phyloP scores from a whole-genome alignment of 352 stramenopile species.

The Phytopythium ostracodes region DNA sequence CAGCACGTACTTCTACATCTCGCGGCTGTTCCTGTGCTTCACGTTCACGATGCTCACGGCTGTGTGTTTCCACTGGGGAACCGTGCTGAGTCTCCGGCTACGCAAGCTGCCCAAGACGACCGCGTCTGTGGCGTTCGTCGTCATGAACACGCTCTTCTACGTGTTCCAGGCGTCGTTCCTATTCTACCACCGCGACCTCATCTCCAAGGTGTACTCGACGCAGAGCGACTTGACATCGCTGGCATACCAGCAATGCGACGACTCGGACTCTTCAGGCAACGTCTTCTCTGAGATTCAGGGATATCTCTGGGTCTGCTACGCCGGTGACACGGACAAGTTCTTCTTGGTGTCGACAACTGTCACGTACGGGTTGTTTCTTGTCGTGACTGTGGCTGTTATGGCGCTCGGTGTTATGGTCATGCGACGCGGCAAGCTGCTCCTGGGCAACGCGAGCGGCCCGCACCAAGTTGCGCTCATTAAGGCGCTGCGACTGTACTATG shows the following conservation, averaged over 20 bases:
- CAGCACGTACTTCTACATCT: conserved; percentile 82
- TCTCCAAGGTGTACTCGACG: conserved; percentile 65
- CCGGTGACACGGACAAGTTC: conserved; percentile 59
- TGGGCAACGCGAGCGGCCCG: conserved; percentile 62
- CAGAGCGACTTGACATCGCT: conserved; percentile 67
- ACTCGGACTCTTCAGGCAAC: conserved; percentile 44
- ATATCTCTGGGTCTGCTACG: conserved; percentile 82
- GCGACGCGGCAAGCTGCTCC: conserved; percentile 67
- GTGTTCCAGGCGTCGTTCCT: conserved; percentile 69
- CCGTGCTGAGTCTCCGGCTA: conserved; percentile 72
- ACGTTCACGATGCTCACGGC: conserved; percentile 88
- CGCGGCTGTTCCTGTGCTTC: conserved; percentile 73
- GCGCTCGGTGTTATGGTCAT: conserved; percentile 84
- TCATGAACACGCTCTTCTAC: conserved; percentile 80
- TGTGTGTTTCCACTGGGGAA: conserved; percentile 87
- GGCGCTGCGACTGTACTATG: conserved; percentile 82
- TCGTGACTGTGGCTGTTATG: conserved; percentile 77
- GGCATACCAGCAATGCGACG: conserved; percentile 70
- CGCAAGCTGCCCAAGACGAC: conserved; percentile 71
- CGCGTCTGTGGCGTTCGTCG: conserved; percentile 57
- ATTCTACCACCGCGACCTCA: conserved; percentile 61
- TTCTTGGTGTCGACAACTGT: conserved; percentile 79
- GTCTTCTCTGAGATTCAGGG: conserved; percentile 87
- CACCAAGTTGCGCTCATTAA: conserved; percentile 82
- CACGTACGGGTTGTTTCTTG: conserved; percentile 76